A percentile compares a stretch with the other conserved stretches of the same genome.
Evolutionary conservation across 257 asterid genomes (phyloP).

Genomic region (Lantana camara): DNA sequence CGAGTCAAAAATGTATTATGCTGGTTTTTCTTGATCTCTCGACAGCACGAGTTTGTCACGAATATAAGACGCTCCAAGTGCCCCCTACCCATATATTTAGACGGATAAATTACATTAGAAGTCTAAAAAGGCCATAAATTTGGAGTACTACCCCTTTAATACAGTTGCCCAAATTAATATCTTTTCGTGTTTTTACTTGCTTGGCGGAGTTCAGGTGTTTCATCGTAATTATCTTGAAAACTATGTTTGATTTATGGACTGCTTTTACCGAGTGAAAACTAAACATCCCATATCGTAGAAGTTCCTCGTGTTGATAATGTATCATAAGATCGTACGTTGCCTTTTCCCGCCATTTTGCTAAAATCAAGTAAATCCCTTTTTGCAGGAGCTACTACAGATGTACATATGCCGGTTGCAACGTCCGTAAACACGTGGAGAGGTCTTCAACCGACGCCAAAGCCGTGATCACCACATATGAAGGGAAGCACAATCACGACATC

Average conservation of each 20-base stretch:
- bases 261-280: no score
- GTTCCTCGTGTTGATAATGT: neutral
- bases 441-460: slow-evolving; percentile 81
- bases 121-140: no score
- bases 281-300: neutral
- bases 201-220: no score
- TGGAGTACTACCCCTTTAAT: no score
- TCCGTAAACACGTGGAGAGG: slow-evolving; percentile 95
- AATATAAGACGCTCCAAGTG: neutral
- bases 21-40: neutral
- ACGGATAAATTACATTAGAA: neutral
- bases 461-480: slow-evolving; percentile 88
- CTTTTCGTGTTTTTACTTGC: no score
- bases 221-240: no score
- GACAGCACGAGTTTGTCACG: neutral
- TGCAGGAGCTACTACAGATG: slow-evolving; percentile 93
- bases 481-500: slow-evolving; percentile 83
- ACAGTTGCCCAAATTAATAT: no score
- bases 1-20: neutral
- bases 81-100: no score
- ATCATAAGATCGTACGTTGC: no score
- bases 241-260: no score
- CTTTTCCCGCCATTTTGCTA: no score
- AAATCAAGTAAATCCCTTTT: no score
- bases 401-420: slow-evolving; percentile 82